Percentiles rank a stretch among this genome's conserved stretches.
phyloP scores from a whole-genome alignment of 768 basidiomycete species.

The Pleurotus eryngii region DNA sequence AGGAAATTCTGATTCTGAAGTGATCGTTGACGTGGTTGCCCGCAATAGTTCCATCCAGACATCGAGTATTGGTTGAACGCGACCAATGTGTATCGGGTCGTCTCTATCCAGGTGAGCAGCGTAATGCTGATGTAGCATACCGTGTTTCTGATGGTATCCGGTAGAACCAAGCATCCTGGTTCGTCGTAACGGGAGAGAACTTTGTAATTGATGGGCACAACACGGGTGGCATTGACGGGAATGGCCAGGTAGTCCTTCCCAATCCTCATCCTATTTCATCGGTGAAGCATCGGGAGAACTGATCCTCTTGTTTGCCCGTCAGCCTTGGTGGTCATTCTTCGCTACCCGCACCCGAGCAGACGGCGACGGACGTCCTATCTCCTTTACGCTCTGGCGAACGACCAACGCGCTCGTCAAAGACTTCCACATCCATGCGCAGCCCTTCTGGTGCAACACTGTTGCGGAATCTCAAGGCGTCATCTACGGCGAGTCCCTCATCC shows the following conservation, averaged over 20 bases:
- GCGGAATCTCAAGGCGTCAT: conserved; percentile 46
- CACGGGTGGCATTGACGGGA: conserved; percentile 55
- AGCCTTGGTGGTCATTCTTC: conserved; percentile 59
- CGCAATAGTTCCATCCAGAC: conserved; percentile 47
- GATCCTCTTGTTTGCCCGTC: not conserved
- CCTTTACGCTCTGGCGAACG: conserved; percentile 47
- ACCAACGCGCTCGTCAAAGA: conserved; percentile 38
- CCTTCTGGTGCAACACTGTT: conserved; percentile 60
- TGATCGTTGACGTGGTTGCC: not conserved
- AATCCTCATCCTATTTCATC: too few species aligned
- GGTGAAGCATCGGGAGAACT: not conserved
- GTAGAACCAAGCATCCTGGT: conserved; percentile 62
- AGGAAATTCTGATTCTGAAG: not conserved
- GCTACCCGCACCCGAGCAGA: conserved; percentile 42
- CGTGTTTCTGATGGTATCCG: not conserved
- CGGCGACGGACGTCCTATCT: conserved; percentile 57
- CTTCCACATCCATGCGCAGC: conserved; percentile 51
- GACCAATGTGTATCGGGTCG: conserved; percentile 55
- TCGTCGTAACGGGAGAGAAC: conserved; percentile 54
- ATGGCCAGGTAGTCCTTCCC: conserved; percentile 43
- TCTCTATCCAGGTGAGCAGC: conserved; percentile 51
- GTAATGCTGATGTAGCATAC: too few species aligned
- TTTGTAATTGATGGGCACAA: conserved; percentile 55
- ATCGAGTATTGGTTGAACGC: conserved; percentile 54
- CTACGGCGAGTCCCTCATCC: not conserved